Evolutionary conservation across 495 filamentous ascomycete genomes (phyloP), one percentile per base, ranked within the genome.

Genomic region (Venustampulla echinocandica): DNA sequence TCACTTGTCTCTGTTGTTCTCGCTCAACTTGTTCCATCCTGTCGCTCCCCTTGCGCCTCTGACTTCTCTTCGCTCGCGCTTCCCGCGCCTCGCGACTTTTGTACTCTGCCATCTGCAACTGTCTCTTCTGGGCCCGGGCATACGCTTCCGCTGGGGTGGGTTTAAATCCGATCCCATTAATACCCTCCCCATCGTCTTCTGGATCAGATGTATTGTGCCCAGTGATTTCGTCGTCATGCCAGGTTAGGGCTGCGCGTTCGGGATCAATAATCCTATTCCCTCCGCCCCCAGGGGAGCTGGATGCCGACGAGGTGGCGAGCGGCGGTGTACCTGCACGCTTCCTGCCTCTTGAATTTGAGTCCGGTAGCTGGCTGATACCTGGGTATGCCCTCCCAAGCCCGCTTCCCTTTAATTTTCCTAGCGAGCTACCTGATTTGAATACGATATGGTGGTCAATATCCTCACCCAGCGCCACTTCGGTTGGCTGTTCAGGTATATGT

Each of bases 161-260:
- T 52, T 79, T 82, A 64, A 94, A 96, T 1, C 90, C 90, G 57
- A 97, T 83, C 11, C 90, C 90, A 62, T 93, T 87, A 52, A 88
- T 85, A 28, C 84, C 84, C 27, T 84, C 84, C 20, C 84, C 84
- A 62, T 88, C 84, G 52, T 87, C 84, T 45, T 74, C 77, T 30
- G 80, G 80, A 60, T 87, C 84, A 23, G 72, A 72, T 2, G 81
- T 81, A 52, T 84, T 72, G 58, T 92, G 84, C 14, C 87, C 79
- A 0, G 87, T 93, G 50, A 93, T 90, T 54, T 94, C 87, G 44
- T 81, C 70, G 50, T 87, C 83, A 56, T 80, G 81, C 87, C 87
- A 92, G 25, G 85, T 88, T 49, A 89, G 71, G 18, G 80, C 69
- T 25, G 69, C 61, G 32, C 70, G 61, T 42, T 68, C 46, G 49